phyloP scores from a whole-genome alignment of 1,284 basidiomycete genomes.

The Melampsora occidentalis region DNA sequence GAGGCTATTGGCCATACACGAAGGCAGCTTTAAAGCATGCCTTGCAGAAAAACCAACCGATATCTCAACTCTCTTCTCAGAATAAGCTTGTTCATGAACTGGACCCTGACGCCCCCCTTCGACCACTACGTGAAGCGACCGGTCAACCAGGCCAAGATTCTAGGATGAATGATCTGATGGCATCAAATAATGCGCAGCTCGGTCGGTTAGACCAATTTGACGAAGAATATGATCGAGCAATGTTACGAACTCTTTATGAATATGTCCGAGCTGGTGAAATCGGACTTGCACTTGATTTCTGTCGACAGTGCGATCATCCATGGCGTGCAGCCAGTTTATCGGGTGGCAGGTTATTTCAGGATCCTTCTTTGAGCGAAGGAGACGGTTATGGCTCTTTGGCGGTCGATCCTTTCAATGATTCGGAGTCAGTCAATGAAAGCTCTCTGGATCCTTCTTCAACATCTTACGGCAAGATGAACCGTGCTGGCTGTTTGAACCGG shows the following conservation, averaged over 20 bases:
- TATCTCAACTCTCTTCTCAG: conserved; percentile 54
- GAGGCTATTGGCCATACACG: conserved; percentile 79
- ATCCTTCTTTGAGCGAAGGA: conserved; percentile 60
- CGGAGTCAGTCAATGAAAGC: conserved; percentile 57
- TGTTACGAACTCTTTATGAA: conserved; percentile 71
- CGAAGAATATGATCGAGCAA: conserved; percentile 72
- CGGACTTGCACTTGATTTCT: conserved; percentile 77
- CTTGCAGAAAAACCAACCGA: conserved; percentile 59
- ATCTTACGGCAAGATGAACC: conserved; percentile 33
- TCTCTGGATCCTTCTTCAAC: conserved; percentile 49
- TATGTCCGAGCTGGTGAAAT: conserved; percentile 76
- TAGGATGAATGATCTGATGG: conserved; percentile 28
- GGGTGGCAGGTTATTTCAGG: conserved; percentile 71
- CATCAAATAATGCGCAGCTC: neutral
- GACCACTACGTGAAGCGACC: conserved; percentile 61
- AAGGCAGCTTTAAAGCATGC: conserved; percentile 68
- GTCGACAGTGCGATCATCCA: conserved; percentile 76
- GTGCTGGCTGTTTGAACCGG: conserved; percentile 55
- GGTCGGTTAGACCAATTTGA: conserved; percentile 29
- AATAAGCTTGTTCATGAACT: conserved; percentile 62
- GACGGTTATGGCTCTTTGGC: conserved; percentile 53
- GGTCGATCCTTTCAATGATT: conserved; percentile 29
- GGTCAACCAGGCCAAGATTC: conserved; percentile 66
- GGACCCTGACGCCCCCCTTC: conserved; percentile 69
- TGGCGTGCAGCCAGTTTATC: conserved; percentile 85